Base-by-base conservation (phyloP, 2,329 filamentous ascomycete species). In the Chaetomium sp. region DNA sequence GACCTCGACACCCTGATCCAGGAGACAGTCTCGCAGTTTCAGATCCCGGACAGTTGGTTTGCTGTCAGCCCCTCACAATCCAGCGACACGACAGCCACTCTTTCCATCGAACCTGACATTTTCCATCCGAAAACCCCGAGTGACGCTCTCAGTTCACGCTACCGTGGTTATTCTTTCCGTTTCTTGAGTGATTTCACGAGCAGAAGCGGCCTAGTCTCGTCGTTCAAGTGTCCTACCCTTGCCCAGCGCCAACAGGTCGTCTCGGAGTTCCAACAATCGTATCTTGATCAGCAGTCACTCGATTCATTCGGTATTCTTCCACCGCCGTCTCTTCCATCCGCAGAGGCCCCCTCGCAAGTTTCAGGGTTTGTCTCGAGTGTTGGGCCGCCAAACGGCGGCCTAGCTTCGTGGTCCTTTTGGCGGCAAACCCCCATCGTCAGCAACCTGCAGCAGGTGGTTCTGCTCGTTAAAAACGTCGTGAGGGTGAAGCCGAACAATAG, bases 121-220 rank as follows among this genome's bases (percentile, higher is more conserved):
- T 49, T 38, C n/a, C 45, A 45, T 3, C 16, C 60, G 19, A 62
- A 66, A 12, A 23, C 54, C 13, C 47, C 49, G 19, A 53, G 60
- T 19, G 55, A 33, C 21, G 23, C 63, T 3, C 25, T 29, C 21
- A 21, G 31, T n/a, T 62, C 66, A 12, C 62, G 67, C n/a, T 66
- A 67, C 38, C 66, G 64, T 19, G 66, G 65, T 8, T 65, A 68
- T 45, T 70, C 60, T 13, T 74, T 71, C 67, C 65, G 68, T 4
- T 78, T 78, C 53, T 69, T 78, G 1, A 71, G 72, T 50, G 72
- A 74, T 49, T 77, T 78, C 60, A 78, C 76, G 16, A 76, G 75
- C 62, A 70, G 74, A 27, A 76, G 74, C 0, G 77, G 77, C 1
- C 67, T 78, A 9, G 70, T 76, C 1, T 65, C 68, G 13, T 77